Percentiles rank a stretch among this genome's conserved stretches.
Conservation (phyloP, 2,329 filamentous ascomycete species). For the Microdochium bolleyi region DNA sequence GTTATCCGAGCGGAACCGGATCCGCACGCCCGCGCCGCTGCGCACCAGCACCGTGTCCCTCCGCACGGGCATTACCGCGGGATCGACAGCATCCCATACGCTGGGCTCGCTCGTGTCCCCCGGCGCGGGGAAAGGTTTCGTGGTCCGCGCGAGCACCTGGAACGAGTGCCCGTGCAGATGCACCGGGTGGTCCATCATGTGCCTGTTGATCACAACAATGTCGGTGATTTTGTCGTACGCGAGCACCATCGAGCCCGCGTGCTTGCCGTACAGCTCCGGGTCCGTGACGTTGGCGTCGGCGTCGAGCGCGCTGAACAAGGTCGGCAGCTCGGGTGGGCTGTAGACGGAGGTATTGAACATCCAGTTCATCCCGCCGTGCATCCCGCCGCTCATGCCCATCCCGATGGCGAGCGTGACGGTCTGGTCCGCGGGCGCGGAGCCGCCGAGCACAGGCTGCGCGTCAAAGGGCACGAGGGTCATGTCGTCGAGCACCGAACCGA, state of each 20-base stretch:
- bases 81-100: slow-evolving; percentile 5
- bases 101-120: background rate
- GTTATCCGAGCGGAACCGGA: slow-evolving; percentile 31
- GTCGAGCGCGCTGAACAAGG: slow-evolving; percentile 60
- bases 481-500: background rate
- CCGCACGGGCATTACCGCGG: slow-evolving; percentile 4
- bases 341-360: slow-evolving; percentile 55
- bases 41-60: slow-evolving; percentile 1
- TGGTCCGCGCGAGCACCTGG: slow-evolving; percentile 31
- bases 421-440: background rate
- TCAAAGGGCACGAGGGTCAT: background rate
- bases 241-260: slow-evolving; percentile 44
- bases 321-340: slow-evolving; percentile 64
- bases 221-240: slow-evolving; percentile 45
- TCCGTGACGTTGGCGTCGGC: slow-evolving; percentile 46
- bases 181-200: slow-evolving; percentile 52
- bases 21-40: slow-evolving; percentile 15
- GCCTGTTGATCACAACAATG: slow-evolving; percentile 51
- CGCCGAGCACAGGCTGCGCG: background rate
- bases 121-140: background rate
- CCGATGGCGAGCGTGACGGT: background rate
- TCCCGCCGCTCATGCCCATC: slow-evolving; percentile 65
- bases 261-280: slow-evolving; percentile 39
- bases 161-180: slow-evolving; percentile 58
- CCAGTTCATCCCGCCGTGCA: slow-evolving; percentile 60